phyloP scores from a whole-genome alignment of 1,139 yeast species.

The Hemisphaericaspora subhashii region DNA sequence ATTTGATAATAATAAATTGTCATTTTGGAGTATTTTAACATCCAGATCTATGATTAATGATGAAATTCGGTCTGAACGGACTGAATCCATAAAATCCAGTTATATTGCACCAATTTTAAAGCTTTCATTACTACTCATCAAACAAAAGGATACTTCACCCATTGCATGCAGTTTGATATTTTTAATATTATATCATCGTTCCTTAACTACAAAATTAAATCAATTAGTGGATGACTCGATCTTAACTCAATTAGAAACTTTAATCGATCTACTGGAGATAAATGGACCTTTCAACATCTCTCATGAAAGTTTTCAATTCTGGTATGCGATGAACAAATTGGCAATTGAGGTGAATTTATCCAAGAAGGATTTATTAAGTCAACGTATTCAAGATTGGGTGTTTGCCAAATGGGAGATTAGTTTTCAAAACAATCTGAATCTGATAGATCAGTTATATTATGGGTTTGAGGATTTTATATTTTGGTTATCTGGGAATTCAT shows the following conservation, averaged over 20 bases:
- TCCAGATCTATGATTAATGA: constrained; percentile 25
- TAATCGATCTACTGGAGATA: constrained; percentile 54
- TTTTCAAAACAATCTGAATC: constrained; percentile 5
- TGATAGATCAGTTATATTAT: constrained; percentile 5
- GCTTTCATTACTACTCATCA: constrained; percentile 48
- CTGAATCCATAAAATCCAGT: background rate
- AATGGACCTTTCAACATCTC: constrained; percentile 56
- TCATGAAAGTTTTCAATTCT: constrained; percentile 50
- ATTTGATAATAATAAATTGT: constrained; percentile 23
- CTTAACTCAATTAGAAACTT: constrained; percentile 44
- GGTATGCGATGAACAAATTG: constrained; percentile 47
- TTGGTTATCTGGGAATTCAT: constrained; percentile 41
- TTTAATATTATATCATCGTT: constrained; percentile 15
- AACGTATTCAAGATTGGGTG: constrained; percentile 49
- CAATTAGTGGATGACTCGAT: constrained; percentile 36
- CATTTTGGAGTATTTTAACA: constrained; percentile 38
- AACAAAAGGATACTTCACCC: constrained; percentile 22
- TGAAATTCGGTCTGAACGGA: constrained; percentile 3
- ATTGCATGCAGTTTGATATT: constrained; percentile 25
- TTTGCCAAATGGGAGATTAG: constrained; percentile 37
- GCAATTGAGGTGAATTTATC: constrained; percentile 31
- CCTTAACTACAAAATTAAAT: constrained; percentile 13
- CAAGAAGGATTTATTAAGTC: constrained; percentile 17
- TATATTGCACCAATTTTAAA: constrained; percentile 28
- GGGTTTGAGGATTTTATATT: constrained; percentile 35